Base-by-base conservation (phyloP, 1,284 basidiomycete species). In the Apiotrichum mycotoxinovorans region DNA sequence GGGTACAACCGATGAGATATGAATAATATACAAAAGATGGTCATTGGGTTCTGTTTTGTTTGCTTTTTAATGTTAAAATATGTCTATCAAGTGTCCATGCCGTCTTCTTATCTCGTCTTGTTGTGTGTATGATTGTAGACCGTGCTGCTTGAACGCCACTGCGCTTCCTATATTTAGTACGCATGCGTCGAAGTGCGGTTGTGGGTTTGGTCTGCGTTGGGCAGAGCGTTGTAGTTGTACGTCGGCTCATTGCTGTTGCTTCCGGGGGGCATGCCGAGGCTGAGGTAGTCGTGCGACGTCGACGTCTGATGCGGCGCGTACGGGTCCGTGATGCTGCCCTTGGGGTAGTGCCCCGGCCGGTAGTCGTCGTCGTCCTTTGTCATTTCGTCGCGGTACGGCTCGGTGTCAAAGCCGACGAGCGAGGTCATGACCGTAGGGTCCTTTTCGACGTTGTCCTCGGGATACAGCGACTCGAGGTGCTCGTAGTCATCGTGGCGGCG, bases 401-500 rank as follows among this genome's bases (percentile, higher is more conserved):
- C 3, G 45, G 14, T 27, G 27, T 46, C 30, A 18, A 30, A 20
- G 27, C 12, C 45, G 9, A 46, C 30, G 7, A 46, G 45, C 18
- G 17, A n/a, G 23, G n/a, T 5, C 33, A 9, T 25, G 33, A 50
- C 41, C 27, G 33, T 43, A 25, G 43, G 42, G 25, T 33, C 42
- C 18, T 35, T 35, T 12, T 43, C 51, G 20, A 11, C 8, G n/a
- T 53, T 40, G 42, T 51, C 52, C 27, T 58, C 47, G n/a, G 38
- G 27, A 30, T 35, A 48, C 22, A 33, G 46, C 46, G 46, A 48
- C 44, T 76, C 66, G 30, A 77, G 69, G 52, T 74, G 70, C 8
- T 70, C 62, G 17, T 73, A 75, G 52, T 78, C 76, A 58, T 77
- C 76, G 56, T 73, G 57, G 30, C 67, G 64, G 40, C 73, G 46